Percentiles rank a stretch among this genome's conserved stretches.
Conservation (phyloP, 345 rosid genomes). For the Laguncularia racemosa region DNA sequence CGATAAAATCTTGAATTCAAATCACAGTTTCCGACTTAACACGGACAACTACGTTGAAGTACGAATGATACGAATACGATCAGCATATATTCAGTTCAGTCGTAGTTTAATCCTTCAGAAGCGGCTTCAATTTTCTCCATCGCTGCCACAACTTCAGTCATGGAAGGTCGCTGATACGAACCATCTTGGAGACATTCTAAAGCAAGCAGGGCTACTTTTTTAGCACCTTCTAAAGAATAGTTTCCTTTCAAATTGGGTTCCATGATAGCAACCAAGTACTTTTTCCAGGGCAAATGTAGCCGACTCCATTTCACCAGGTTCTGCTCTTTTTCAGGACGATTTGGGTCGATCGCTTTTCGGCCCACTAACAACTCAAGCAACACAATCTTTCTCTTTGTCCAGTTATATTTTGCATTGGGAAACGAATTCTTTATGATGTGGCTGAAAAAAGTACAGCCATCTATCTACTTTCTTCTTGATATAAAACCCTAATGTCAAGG, state of each 20-base stretch:
- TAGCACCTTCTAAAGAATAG: conserved; percentile 2
- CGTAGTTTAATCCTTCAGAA: not conserved
- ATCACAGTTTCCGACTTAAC: too few species aligned
- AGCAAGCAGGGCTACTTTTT: conserved; percentile 4
- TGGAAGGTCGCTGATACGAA: not conserved
- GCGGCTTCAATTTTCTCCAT: conserved; percentile 5
- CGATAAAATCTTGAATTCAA: too few species aligned
- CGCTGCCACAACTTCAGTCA: conserved; percentile 4
- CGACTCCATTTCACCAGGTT: conserved; percentile 3
- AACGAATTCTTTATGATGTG: too few species aligned
- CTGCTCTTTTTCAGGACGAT: not conserved
- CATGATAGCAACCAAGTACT: not conserved
- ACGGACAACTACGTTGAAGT: too few species aligned
- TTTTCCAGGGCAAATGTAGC: not conserved
- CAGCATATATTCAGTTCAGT: not conserved
- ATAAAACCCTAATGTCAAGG: too few species aligned
- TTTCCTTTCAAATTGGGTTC: conserved; percentile 7
- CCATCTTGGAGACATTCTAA: not conserved
- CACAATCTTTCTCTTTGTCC: too few species aligned
- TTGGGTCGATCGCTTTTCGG: not conserved
- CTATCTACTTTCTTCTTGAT: too few species aligned
- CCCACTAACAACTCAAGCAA: conserved; percentile 9
- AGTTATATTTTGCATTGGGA: too few species aligned
- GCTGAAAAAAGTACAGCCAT: too few species aligned
- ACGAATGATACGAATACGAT: too few species aligned